phyloP scores from a whole-genome alignment of 2,329 filamentous ascomycete genomes.

The Diplodia sapinea region DNA sequence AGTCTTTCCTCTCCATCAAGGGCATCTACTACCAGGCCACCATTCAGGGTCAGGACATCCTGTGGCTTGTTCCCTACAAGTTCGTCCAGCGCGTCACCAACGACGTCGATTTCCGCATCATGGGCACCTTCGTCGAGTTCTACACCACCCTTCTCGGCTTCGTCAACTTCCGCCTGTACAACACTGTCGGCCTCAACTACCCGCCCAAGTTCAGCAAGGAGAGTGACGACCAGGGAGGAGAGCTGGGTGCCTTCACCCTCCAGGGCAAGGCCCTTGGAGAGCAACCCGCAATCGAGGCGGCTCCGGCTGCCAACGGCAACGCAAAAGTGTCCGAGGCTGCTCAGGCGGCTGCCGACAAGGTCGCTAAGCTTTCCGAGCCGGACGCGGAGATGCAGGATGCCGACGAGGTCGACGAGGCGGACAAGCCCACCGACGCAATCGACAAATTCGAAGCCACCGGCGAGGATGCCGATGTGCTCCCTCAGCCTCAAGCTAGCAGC shows the following conservation, averaged over 20 bases:
- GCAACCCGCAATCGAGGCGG: constrained; percentile 36
- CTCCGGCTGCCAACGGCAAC: constrained; percentile 37
- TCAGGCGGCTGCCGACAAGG: constrained; percentile 56
- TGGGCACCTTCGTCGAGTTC: constrained; percentile 99
- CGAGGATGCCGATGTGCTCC: constrained; percentile 82
- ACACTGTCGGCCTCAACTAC: constrained; percentile 87
- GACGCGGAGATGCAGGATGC: constrained; percentile 47
- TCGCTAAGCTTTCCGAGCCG: constrained; percentile 43
- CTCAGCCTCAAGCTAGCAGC: constrained; percentile 73
- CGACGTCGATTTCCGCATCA: constrained; percentile 97
- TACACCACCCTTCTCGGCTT: constrained; percentile 97
- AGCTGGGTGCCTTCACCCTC: constrained; percentile 87
- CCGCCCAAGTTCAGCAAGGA: constrained; percentile 89
- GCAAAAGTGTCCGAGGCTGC: constrained; percentile 49
- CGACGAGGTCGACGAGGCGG: constrained; percentile 42
- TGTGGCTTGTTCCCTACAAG: constrained; percentile 97
- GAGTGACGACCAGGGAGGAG: constrained; percentile 88
- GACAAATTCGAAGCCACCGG: constrained; percentile 91
- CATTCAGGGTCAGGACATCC: constrained; percentile 93
- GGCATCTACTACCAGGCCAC: constrained; percentile 99
- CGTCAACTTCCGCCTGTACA: constrained; percentile 95
- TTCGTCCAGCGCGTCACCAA: constrained; percentile 95
- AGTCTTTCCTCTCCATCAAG: constrained; percentile 98
- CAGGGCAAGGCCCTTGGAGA: constrained; percentile 70
- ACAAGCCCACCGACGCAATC: constrained; percentile 58